These are phyloP conservation scores for Dentipellis sp. DNA, from an alignment of 768 basidiomycete genomes.

Conservation along the genomic window DNA sequence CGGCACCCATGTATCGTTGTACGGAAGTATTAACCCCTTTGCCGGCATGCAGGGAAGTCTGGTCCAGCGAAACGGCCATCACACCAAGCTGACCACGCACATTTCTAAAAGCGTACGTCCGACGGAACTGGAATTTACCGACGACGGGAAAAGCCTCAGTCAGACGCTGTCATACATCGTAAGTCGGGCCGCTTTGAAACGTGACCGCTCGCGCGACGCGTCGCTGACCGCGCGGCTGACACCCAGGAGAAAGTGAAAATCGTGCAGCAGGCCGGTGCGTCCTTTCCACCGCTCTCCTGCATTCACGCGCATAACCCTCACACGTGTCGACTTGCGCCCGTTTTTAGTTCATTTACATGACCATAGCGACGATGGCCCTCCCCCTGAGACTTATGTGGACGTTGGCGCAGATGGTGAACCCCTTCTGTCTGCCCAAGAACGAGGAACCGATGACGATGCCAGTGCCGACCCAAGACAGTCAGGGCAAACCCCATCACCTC, in stretches of 20 bases:
- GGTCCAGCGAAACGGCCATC: conserved; percentile 3
- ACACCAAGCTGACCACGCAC: neutral
- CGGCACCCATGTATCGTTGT: neutral
- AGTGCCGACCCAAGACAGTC: neutral
- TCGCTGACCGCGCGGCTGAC: neutral
- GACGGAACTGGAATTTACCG: conserved; percentile 11
- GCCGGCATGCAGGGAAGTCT: neutral
- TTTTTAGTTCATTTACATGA: conserved; percentile 8
- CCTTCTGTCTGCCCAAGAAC: conserved; percentile 11
- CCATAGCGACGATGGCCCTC: conserved; percentile 12
- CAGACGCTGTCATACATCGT: conserved; percentile 10
- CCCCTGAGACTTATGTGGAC: conserved; percentile 3
- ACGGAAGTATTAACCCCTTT: neutral
- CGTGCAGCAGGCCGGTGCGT: neutral
- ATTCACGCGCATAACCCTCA: neutral
- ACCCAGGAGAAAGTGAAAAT: conserved; percentile 10
- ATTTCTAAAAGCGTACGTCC: conserved; percentile 8
- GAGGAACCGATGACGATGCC: neutral
- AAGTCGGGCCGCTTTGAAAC: conserved; percentile 3
- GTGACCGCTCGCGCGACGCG: conserved; percentile 1
- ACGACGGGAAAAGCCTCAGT: neutral
- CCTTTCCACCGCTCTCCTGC: neutral
- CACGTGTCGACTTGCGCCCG: too few species aligned
- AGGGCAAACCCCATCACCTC: neutral
- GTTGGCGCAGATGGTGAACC: neutral